phyloP scores from a whole-genome alignment of 805 yeast species.

The Kazachstania kunashirensis region DNA sequence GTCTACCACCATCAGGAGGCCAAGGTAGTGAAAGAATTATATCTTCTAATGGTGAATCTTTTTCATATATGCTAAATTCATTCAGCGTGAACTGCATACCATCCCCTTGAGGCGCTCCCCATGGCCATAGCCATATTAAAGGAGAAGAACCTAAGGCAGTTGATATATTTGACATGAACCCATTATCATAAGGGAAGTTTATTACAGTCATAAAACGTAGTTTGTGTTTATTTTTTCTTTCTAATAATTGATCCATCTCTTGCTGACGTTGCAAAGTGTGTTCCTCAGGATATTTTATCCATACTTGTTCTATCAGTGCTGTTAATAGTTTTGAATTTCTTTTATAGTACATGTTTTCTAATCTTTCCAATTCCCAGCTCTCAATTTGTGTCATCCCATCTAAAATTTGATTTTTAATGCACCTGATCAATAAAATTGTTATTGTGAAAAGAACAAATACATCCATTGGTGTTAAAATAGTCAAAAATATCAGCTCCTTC shows the following conservation, averaged over 20 bases:
- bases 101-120: conserved; percentile 49
- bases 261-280: conserved; percentile 8
- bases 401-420: conserved; percentile 42
- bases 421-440: conserved; percentile 48
- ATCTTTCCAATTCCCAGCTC: conserved; percentile 82
- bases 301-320: conserved; percentile 37
- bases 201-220: conserved; percentile 55
- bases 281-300: conserved; percentile 32
- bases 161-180: conserved; percentile 44
- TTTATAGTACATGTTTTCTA: conserved; percentile 53
- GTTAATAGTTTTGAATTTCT: conserved; percentile 31
- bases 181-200: conserved; percentile 73
- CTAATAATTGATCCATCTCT: conserved; percentile 10
- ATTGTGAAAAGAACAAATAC: conserved; percentile 55
- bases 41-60: conserved; percentile 28
- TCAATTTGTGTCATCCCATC: conserved; percentile 84
- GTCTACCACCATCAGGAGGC: conserved; percentile 79
- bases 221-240: conserved; percentile 5
- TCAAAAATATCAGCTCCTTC: conserved; percentile 44
- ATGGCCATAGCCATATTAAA: conserved; percentile 62
- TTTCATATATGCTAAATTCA: conserved; percentile 36
- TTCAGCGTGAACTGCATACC: conserved; percentile 53
- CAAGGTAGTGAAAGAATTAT: conserved; percentile 68
- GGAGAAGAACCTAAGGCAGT: conserved; percentile 52
- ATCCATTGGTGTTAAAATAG: conserved; percentile 46